A percentile compares a stretch with the other conserved stretches of the same genome.
These are phyloP conservation scores for Buddleja alternifolia DNA, from an alignment of 257 asterid species.

Conservation along the genomic window DNA sequence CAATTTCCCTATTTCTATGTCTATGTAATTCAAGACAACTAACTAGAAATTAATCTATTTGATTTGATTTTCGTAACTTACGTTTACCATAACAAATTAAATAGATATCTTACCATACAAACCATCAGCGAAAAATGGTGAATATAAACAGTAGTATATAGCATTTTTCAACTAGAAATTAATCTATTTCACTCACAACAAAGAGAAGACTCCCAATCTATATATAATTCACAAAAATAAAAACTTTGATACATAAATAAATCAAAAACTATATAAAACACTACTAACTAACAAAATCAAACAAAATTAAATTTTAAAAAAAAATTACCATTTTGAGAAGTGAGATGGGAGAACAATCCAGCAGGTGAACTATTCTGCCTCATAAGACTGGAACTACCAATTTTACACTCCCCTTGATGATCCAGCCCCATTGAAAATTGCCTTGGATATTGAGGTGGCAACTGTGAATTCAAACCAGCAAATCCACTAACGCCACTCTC, in stretches of 20 bases:
- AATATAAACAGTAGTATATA: no score
- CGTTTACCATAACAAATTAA: no score
- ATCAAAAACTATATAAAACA: not conserved
- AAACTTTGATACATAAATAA: not conserved
- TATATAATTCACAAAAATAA: slow-evolving; percentile 14
- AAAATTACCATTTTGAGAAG: slow-evolving; percentile 59
- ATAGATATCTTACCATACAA: no score
- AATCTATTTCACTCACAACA: not conserved
- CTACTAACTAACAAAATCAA: no score
- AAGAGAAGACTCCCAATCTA: slow-evolving; percentile 9
- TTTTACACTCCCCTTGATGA: slow-evolving; percentile 37
- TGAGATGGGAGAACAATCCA: slow-evolving; percentile 61
- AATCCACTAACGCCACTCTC: slow-evolving; percentile 25
- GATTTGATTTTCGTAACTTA: no score
- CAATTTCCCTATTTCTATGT: no score
- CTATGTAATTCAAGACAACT: no score
- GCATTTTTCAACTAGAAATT: no score
- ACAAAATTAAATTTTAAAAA: not conserved
- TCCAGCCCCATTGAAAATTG: slow-evolving; percentile 45
- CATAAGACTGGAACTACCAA: slow-evolving; percentile 47
- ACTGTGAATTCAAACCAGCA: slow-evolving; percentile 44
- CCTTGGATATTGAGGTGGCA: slow-evolving; percentile 83
- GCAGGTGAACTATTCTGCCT: slow-evolving; percentile 82
- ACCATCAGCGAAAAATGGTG: no score
- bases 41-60: no score